Base-by-base conservation (phyloP, 441 rosid genomes). In the Kokia cookei region DNA sequence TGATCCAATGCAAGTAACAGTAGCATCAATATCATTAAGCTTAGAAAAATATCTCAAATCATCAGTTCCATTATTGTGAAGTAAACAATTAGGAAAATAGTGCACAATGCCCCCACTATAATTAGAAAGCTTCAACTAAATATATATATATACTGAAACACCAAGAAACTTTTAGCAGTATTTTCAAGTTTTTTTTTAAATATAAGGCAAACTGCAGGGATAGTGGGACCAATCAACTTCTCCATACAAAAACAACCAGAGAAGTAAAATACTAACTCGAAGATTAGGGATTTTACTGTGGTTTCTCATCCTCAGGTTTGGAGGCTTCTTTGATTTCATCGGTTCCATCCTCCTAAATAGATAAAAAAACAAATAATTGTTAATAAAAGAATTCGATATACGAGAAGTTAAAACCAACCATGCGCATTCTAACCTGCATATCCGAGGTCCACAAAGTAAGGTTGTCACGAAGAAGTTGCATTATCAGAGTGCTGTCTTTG, bases 401-500 rank as follows among this genome's bases (percentile, higher is more conserved):
- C 17, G n/a, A 13, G 10, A 55, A 59, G 37, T 42, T 69, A 53
- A 4, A 66, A 35, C 7, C 57, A 12, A 69, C 22, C 9, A 22
- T 8, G 29, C 7, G 32, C 42, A 58, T 57, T 58, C 69, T 32
- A 27, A 86, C 87, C 86, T 86, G 89, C 89, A 91, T 89, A 76
- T 91, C 93, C 15, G 92, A 82, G 77, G 93, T 91, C 96, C 96
- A 91, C 72, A 91, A 73, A 68, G 92, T 87, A 76, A 91, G 88
- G 73, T 91, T 91, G 74, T 91, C 93, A 67, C 93, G 86, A 62
- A 91, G 90, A 73, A 91, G 93, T 70, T 91, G 96, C 93, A 89
- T 84, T 58, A 87, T 91, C 73, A 89, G 81, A 72, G 93, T 87
- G 85, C 93, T 89, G 63, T 91, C 96, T 85, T 91, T 91, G 90